These are phyloP conservation scores for Metarhizium robertsii DNA, from an alignment of 2,329 filamentous ascomycete genomes.

Conservation along the genomic window DNA sequence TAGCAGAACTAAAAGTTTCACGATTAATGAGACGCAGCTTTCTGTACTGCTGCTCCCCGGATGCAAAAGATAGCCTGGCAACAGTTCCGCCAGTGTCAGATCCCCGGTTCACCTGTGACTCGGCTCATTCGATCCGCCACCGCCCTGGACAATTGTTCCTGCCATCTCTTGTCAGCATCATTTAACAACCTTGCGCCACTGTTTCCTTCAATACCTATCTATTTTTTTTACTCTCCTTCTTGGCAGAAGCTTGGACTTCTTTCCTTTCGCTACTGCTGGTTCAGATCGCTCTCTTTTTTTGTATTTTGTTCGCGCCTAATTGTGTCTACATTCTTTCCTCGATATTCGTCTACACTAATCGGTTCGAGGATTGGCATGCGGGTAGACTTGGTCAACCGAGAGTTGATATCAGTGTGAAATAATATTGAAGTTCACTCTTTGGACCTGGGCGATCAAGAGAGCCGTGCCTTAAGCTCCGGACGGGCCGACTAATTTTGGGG, in stretches of 20 bases:
- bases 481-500: background rate
- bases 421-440: no score
- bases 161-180: background rate
- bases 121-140: background rate
- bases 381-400: background rate
- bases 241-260: conserved; percentile 3
- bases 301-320: background rate
- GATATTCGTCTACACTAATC: background rate
- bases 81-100: conserved; percentile 1
- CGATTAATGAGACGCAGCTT: background rate
- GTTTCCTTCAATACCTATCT: conserved; percentile 6
- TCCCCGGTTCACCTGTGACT: background rate
- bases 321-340: background rate
- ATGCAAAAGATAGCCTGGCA: background rate
- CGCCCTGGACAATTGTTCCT: background rate
- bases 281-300: conserved; percentile 36
- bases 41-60: background rate
- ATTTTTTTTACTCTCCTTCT: conserved; percentile 9
- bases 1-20: background rate
- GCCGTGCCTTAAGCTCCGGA: background rate
- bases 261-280: conserved; percentile 39
- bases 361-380: background rate
- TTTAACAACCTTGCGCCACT: background rate
- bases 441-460: background rate
- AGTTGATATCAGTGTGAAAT: background rate